Evolutionary conservation across 768 basidiomycete genomes (phyloP), one percentile per base, ranked within the genome.

Genomic region (Termitomyces sp.): DNA sequence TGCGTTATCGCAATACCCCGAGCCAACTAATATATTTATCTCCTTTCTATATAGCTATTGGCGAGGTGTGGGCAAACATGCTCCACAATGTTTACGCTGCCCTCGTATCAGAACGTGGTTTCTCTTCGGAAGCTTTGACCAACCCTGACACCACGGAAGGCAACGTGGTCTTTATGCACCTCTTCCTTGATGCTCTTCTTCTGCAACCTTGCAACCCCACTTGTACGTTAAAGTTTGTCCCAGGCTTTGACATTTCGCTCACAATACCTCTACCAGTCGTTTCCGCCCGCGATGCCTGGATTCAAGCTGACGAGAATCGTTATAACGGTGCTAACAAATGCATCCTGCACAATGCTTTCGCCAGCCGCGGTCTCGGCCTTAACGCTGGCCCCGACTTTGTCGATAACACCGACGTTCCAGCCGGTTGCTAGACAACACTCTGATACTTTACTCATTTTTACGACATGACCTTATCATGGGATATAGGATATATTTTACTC

Each of bases 1-100:
- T 33, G 36, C 40, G 16, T 55, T n/a, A 22, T 54, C 46, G 8
- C 20, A 36, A 39, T 20, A 15, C 3, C 16, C 28, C 32, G 7
- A 20, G 12, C 24, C n/a, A n/a, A 62, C 59, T 57, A 54, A 55
- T 18, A 28, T 18, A 28, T 48, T 45, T 32, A 13, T 54, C 28
- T 38, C 33, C 0, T 18, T 18, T 12, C n/a, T 58, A 32, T 39
- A 12, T 57, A 78, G 78, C 67, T 49, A 85, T 87, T 59, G 87
- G 87, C 48, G 85, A 87, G 68, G 79, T 88, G 24, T 81, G 79
- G 78, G 79, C 80, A 0, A 80, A 78, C 67, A 77, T 78, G 57
- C 72, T 80, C 0, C 77, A 77, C 64, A 78, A 78, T 45, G 75
- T 81, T 7, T 77, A 76, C 54, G 75, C 77, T n/a, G 72, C 71